phyloP scores from a whole-genome alignment of 2,329 filamentous ascomycete species.

The Penicillium crustosum region DNA sequence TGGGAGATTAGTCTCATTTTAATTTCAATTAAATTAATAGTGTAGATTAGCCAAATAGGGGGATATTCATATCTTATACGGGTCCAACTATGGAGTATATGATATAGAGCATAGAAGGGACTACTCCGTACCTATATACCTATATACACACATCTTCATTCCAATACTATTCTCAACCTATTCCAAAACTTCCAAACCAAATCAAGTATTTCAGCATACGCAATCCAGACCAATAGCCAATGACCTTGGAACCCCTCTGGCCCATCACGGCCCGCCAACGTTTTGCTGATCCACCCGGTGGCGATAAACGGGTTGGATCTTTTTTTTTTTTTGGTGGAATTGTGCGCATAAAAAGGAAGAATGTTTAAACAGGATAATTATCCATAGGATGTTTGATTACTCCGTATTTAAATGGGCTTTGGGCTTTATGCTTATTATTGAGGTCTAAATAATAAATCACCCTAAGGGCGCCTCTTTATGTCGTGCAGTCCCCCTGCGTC shows the following conservation, averaged over 20 bases:
- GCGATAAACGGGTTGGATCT: neutral
- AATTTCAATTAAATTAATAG: neutral
- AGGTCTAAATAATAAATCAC: neutral
- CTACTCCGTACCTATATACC: neutral
- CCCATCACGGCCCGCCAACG: neutral
- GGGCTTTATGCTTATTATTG: neutral
- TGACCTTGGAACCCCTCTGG: neutral
- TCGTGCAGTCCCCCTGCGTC: neutral
- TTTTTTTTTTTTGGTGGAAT: too few relatives aligned
- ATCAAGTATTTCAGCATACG: neutral
- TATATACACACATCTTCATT: neutral
- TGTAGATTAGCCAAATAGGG: neutral
- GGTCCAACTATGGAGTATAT: neutral
- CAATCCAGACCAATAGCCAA: neutral
- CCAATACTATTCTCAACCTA: neutral
- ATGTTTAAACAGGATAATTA: neutral
- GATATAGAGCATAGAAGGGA: neutral
- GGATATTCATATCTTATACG: too few relatives aligned
- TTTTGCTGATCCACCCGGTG: slow-evolving; percentile 1
- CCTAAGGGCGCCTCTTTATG: neutral
- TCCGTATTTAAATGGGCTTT: too few relatives aligned
- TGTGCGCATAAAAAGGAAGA: neutral
- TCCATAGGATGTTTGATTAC: too few relatives aligned
- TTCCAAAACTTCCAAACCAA: neutral
- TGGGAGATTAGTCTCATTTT: neutral